Evolutionary conservation across 352 stramenopile species (phyloP).

Genomic region (Phytophthora macrochlamydospora): DNA sequence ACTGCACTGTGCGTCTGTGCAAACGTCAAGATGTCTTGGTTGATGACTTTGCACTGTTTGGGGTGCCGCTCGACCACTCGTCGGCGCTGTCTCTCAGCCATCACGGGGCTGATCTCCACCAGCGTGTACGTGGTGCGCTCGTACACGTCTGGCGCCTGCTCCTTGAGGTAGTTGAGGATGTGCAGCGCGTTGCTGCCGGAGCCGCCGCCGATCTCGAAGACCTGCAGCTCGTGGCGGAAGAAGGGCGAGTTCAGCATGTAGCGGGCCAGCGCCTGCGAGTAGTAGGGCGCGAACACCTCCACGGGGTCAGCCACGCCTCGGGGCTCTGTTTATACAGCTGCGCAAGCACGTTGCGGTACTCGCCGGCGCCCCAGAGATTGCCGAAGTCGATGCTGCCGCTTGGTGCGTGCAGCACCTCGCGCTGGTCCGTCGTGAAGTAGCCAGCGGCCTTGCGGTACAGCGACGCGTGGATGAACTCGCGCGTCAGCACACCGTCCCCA

Average conservation of each 20-base stretch:
- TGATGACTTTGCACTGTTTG: slow-evolving; percentile 71
- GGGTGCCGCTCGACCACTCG: slow-evolving; percentile 66
- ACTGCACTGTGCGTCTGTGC: slow-evolving; percentile 57
- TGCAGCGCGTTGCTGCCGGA: slow-evolving; percentile 90
- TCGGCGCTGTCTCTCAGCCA: slow-evolving; percentile 80
- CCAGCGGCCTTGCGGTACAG: slow-evolving; percentile 80
- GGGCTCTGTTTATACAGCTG: slow-evolving; percentile 69
- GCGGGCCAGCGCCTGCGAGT: slow-evolving; percentile 86
- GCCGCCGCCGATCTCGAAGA: slow-evolving; percentile 90
- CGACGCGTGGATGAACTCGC: slow-evolving; percentile 85
- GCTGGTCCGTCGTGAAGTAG: slow-evolving; percentile 82
- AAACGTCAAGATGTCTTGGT: slow-evolving; percentile 84
- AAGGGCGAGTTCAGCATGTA: slow-evolving; percentile 88
- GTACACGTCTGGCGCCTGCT: slow-evolving; percentile 81
- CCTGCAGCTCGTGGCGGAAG: slow-evolving; percentile 53
- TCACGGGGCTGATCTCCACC: slow-evolving; percentile 89
- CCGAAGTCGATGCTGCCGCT: slow-evolving; percentile 69
- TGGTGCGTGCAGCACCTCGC: slow-evolving; percentile 78
- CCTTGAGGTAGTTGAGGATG: slow-evolving; percentile 88
- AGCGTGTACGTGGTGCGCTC: slow-evolving; percentile 85
- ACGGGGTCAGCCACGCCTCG: slow-evolving; percentile 92
- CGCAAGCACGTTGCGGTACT: slow-evolving; percentile 70
- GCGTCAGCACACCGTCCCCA: slow-evolving; percentile 51
- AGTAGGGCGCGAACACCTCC: slow-evolving; percentile 88
- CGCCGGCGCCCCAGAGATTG: slow-evolving; percentile 74